phyloP scores from a whole-genome alignment of 1,139 yeast species.

The Debaryomyces coudertii region DNA sequence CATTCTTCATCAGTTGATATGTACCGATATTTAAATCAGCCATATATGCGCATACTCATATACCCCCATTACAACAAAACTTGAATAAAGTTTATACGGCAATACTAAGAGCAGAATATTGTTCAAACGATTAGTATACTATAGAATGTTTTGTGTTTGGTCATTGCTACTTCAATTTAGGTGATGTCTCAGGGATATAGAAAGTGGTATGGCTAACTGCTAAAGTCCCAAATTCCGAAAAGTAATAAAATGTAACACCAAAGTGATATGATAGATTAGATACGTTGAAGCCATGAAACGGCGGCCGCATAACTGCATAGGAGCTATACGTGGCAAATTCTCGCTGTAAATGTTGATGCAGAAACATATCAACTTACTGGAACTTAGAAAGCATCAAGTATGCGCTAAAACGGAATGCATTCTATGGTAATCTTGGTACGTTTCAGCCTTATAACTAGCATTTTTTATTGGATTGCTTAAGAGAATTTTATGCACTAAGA shows the following conservation, averaged over 20 bases:
- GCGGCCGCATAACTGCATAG: not conserved
- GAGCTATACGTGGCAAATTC: not conserved
- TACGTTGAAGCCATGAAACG: not conserved
- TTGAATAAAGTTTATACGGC: not conserved
- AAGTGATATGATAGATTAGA: not conserved
- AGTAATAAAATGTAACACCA: slow-evolving; percentile 3
- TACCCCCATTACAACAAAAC: not conserved
- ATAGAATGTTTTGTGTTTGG: too few species aligned
- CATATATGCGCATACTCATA: not conserved
- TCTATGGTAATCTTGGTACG: not conserved
- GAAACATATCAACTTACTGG: too few species aligned
- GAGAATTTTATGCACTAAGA: slow-evolving; percentile 5
- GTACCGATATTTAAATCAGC: not conserved
- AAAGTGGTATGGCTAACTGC: not conserved
- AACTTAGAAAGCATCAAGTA: not conserved
- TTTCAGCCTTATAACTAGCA: not conserved
- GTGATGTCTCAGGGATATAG: not conserved
- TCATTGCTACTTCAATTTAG: not conserved
- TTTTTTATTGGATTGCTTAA: not conserved
- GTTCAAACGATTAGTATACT: too few species aligned
- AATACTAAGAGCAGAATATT: not conserved
- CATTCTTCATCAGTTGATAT: not conserved
- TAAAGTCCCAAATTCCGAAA: not conserved
- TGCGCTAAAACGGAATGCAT: slow-evolving; percentile 6
- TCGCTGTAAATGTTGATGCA: not conserved